Base-by-base conservation (phyloP, 2,329 filamentous ascomycete species). In the Sporothrix humicola region DNA sequence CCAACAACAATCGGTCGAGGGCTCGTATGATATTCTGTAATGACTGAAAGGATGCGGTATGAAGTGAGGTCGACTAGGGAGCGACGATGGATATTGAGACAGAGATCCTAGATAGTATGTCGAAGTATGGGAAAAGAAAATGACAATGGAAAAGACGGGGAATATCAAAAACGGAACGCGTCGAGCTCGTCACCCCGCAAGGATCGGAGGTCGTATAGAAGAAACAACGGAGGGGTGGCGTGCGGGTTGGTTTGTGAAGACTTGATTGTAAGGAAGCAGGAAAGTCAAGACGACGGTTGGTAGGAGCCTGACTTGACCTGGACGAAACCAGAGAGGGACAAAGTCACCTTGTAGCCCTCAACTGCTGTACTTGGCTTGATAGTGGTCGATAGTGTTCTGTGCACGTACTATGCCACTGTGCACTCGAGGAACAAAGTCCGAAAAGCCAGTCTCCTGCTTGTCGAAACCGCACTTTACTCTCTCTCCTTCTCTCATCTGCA, bases 381-480 rank as follows among this genome's bases (percentile, higher is more conserved):
- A 37, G 31, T 37, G 31, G 31, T 37, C 31, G 31, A 37, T 37
- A 37, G 31, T 23, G 56, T n/a, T 13, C 42, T 46, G 42, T 65
- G 61, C 61, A 48, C 42, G 61, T 37, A 61, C 48, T 59, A 26
- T 37, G 7, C 4, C 31, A 37, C 31, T 37, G 23, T 72, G 65
- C 71, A 42, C 15, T 68, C 20, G 56, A 54, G 50, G 15, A 31
- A 31, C 54, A 69, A 13, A 42, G 61, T 70, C 56, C 66, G 44
- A 69, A 46, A 69, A 23, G 58, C 31, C 46, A 50, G 72, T 46
- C 17, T 54, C 23, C 65, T 73, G 42, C 54, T 54, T 65, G 72
- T 65, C 58, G 56, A 63, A 37, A 37, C 7, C 31, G 31, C 31
- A 37, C 4, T 37, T 37, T 7, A 37, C 31, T 48, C 46, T 54